Percentiles rank a stretch among this genome's conserved stretches.
These are phyloP conservation scores for Penicillium roqueforti DNA, from an alignment of 495 filamentous ascomycete species.

Conservation along the genomic window DNA sequence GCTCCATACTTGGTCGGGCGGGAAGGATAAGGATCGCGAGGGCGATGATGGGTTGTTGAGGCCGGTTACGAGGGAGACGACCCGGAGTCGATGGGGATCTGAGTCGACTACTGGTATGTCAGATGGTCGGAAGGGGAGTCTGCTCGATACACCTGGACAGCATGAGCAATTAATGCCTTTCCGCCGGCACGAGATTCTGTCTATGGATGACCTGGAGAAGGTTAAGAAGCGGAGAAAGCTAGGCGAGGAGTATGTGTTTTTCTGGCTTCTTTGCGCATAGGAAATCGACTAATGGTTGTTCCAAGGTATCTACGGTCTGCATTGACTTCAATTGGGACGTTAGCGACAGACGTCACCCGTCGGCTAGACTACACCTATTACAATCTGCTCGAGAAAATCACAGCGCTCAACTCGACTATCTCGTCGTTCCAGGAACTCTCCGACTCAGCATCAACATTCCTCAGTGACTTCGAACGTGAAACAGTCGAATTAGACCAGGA, in stretches of 20 bases:
- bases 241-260: constrained; percentile 43
- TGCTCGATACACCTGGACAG: constrained; percentile 30
- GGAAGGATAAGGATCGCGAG: constrained; percentile 35
- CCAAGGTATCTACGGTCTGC: constrained; percentile 36
- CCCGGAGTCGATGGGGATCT: constrained; percentile 33
- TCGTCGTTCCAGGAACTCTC: constrained; percentile 66
- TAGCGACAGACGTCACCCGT: constrained; percentile 56
- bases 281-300: constrained; percentile 1
- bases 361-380: constrained; percentile 86
- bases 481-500: constrained; percentile 58
- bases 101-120: constrained; percentile 28
- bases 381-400: constrained; percentile 72
- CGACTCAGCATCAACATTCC: constrained; percentile 55
- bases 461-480: constrained; percentile 58
- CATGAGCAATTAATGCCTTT: constrained; percentile 30
- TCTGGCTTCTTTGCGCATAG: not conserved
- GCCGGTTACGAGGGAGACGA: constrained; percentile 32
- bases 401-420: constrained; percentile 63
- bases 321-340: constrained; percentile 36
- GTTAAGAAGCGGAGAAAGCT: constrained; percentile 39
- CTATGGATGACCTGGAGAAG: constrained; percentile 39
- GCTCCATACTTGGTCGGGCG: constrained; percentile 33
- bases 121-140: constrained; percentile 25
- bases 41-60: constrained; percentile 32
- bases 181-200: constrained; percentile 34